phyloP scores from a whole-genome alignment of 495 filamentous ascomycete genomes.

The Penicillium salamii region DNA sequence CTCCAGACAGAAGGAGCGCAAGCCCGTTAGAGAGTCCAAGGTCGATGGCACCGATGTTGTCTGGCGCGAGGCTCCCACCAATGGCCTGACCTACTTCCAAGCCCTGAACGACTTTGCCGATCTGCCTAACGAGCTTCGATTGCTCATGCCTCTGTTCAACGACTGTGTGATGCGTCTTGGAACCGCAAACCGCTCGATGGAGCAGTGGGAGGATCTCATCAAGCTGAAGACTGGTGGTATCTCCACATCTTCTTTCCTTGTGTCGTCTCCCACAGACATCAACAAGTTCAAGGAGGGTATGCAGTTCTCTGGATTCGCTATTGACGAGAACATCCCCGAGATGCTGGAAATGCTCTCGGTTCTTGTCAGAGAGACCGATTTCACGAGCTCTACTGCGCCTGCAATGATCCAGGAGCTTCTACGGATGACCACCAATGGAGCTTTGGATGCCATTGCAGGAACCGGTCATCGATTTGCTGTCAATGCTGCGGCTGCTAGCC shows the following conservation, averaged over 20 bases:
- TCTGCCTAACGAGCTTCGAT: slow-evolving; percentile 79
- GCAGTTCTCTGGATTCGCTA: slow-evolving; percentile 74
- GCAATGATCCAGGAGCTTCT: slow-evolving; percentile 80
- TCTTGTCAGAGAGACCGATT: slow-evolving; percentile 82
- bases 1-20: slow-evolving; percentile 68
- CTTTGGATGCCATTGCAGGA: slow-evolving; percentile 85
- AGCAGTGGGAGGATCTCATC: slow-evolving; percentile 90
- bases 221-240: slow-evolving; percentile 96
- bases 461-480: slow-evolving; percentile 83
- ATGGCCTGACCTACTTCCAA: slow-evolving; percentile 94
- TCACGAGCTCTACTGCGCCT: slow-evolving; percentile 75
- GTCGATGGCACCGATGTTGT: slow-evolving; percentile 70
- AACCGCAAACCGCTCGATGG: slow-evolving; percentile 83
- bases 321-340: slow-evolving; percentile 82
- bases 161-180: slow-evolving; percentile 91
- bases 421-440: slow-evolving; percentile 79
- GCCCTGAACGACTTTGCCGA: slow-evolving; percentile 76
- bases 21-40: slow-evolving; percentile 64
- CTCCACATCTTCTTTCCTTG: slow-evolving; percentile 71
- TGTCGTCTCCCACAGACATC: slow-evolving; percentile 70
- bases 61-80: slow-evolving; percentile 89
- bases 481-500: slow-evolving; percentile 73
- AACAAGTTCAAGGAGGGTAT: slow-evolving; percentile 74
- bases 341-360: slow-evolving; percentile 87
- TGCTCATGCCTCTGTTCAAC: slow-evolving; percentile 85